Evolutionary conservation across 2,329 filamentous ascomycete species (phyloP).

Genomic region (Fusarium pseudoanthophilum): DNA sequence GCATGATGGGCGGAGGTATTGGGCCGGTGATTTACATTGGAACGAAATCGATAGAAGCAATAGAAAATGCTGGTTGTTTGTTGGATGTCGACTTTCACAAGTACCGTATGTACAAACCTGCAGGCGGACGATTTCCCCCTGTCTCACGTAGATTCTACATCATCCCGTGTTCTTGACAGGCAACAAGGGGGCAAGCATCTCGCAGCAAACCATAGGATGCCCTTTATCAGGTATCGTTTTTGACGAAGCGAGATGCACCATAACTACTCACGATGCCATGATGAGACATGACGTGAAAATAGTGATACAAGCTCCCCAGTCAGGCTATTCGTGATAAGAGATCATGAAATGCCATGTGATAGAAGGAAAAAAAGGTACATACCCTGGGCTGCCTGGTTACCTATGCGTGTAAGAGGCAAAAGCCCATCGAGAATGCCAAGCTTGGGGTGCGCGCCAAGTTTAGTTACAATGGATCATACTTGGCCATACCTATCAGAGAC

Average conservation of each 20-base stretch:
- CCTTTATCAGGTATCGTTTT: slow-evolving; percentile 3
- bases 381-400: neutral
- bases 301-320: neutral
- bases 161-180: slow-evolving; percentile 35
- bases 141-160: slow-evolving; percentile 35
- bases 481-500: slow-evolving; percentile 6
- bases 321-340: slow-evolving; percentile 9
- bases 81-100: neutral
- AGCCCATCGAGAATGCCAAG: slow-evolving; percentile 18
- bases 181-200: slow-evolving; percentile 26
- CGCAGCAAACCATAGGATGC: neutral
- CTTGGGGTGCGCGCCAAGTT: slow-evolving; percentile 8
- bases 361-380: neutral
- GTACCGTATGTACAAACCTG: slow-evolving; percentile 8
- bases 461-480: neutral
- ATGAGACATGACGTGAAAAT: slow-evolving; percentile 34
- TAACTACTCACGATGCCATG: slow-evolving; percentile 10
- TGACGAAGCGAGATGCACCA: neutral
- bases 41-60: neutral
- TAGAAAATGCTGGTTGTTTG: neutral
- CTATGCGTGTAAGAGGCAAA: slow-evolving; percentile 21
- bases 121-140: slow-evolving; percentile 14
- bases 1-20: slow-evolving; percentile 15
- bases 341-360: slow-evolving; percentile 16
- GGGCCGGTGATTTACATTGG: slow-evolving; percentile 1